phyloP scores from a whole-genome alignment of 139 green algal genomes.

The Trebouxia sp. region DNA sequence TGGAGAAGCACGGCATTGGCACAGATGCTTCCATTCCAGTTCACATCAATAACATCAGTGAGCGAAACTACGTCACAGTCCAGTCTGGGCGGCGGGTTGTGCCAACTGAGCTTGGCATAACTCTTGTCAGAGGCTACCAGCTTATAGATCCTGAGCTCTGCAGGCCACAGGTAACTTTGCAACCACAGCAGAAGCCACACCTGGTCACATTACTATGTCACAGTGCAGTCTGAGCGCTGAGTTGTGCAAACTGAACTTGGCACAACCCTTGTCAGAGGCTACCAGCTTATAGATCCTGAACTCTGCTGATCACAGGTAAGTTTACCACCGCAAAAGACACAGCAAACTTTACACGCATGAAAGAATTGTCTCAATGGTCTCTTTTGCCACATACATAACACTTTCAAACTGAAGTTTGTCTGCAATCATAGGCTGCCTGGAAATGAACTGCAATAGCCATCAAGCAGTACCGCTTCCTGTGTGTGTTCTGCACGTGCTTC shows the following conservation, averaged over 20 bases:
- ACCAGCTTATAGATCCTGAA: conserved; percentile 80
- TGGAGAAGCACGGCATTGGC: conserved; percentile 90
- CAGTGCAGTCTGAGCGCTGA: conserved; percentile 62
- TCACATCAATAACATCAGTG: conserved; percentile 90
- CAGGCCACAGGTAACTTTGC: conserved; percentile 76
- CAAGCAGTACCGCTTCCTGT: no score
- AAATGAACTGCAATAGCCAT: no score
- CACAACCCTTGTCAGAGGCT: conserved; percentile 79
- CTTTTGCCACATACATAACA: no score
- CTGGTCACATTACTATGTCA: no score
- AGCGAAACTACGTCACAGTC: conserved; percentile 76
- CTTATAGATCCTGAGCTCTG: conserved; percentile 82
- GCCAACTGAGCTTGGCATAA: conserved; percentile 87
- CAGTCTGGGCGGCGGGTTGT: conserved; percentile 70
- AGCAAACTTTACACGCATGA: no score
- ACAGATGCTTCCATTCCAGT: conserved; percentile 76
- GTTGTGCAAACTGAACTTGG: conserved; percentile 87
- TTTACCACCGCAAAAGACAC: no score
- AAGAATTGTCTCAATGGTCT: no score
- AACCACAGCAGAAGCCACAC: no score
- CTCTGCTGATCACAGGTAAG: conserved; percentile 81
- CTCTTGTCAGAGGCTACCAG: conserved; percentile 79
- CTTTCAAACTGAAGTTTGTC: no score
- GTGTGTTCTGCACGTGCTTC: no score
- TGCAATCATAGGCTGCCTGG: no score